Evolutionary conservation across 2,329 filamentous ascomycete genomes (phyloP).

Genomic region (Diplodia scrobiculata): DNA sequence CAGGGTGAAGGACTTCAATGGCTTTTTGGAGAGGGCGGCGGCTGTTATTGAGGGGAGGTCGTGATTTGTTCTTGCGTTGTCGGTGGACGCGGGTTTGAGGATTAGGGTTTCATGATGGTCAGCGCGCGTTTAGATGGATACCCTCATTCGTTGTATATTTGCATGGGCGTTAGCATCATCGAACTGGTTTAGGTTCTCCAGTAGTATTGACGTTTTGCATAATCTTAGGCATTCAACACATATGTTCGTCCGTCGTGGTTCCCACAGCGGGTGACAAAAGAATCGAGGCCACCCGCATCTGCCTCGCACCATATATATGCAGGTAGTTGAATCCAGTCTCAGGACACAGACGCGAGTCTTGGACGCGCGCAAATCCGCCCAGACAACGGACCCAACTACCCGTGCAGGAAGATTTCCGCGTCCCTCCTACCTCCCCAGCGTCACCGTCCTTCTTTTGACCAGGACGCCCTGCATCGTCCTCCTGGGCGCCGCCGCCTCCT

Average conservation of each 20-base stretch:
- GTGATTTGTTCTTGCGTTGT: not conserved
- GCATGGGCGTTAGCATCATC: not conserved
- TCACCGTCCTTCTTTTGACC: slow-evolving; percentile 55
- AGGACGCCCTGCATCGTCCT: not conserved
- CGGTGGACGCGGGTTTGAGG: too few relatives aligned
- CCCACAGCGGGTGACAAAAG: too few relatives aligned
- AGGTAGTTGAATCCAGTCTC: too few relatives aligned
- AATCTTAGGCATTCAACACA: too few relatives aligned
- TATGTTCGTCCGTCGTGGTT: too few relatives aligned
- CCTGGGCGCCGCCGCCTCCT: not conserved
- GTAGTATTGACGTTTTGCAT: too few relatives aligned
- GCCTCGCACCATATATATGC: too few relatives aligned
- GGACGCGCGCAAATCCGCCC: too few relatives aligned
- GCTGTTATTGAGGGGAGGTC: slow-evolving; percentile 41
- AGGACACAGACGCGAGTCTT: too few relatives aligned
- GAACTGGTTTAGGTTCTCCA: not conserved
- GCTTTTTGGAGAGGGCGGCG: slow-evolving; percentile 40
- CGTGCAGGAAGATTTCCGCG: not conserved
- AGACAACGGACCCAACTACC: too few relatives aligned
- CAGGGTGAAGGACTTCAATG: slow-evolving; percentile 41
- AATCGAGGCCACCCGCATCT: too few relatives aligned
- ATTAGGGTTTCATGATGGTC: not conserved
- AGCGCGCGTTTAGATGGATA: not conserved
- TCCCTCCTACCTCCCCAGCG: not conserved
- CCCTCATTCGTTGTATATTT: not conserved